phyloP scores from a whole-genome alignment of 768 basidiomycete species.

The Sporobolomyces phaffii region DNA sequence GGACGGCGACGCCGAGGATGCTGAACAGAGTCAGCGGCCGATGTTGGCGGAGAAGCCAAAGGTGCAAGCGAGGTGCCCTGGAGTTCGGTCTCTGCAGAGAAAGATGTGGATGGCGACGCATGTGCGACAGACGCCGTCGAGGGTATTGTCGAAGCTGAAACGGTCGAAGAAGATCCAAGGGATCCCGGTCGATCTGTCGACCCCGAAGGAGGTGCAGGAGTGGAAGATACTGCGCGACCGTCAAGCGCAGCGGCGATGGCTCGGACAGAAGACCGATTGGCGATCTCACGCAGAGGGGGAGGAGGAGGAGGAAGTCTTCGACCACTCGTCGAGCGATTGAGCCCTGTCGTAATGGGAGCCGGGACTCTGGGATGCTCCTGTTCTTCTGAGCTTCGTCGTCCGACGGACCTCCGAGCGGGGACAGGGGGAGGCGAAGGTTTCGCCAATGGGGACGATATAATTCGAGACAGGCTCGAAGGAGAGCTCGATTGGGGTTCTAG shows the following conservation, averaged over 20 bases:
- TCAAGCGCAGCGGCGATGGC: not conserved
- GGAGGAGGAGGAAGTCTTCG: not conserved
- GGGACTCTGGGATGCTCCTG: not conserved
- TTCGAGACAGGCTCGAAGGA: not conserved
- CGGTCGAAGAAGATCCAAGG: too few species aligned
- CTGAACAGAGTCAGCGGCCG: not conserved
- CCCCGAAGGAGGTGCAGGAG: not conserved
- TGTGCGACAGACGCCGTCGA: not conserved
- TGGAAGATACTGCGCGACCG: not conserved
- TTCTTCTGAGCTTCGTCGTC: not conserved
- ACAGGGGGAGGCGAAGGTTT: conserved; percentile 1
- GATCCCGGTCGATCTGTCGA: not conserved
- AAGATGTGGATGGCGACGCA: too few species aligned
- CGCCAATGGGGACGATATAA: not conserved
- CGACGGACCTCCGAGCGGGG: not conserved
- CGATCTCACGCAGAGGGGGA: not conserved
- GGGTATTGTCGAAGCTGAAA: not conserved
- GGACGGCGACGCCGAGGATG: conserved; percentile 12
- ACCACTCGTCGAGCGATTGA: not conserved
- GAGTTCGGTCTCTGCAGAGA: too few species aligned
- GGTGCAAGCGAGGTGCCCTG: not conserved
- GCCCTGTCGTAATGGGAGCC: not conserved
- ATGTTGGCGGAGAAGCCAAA: not conserved
- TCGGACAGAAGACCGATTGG: not conserved
- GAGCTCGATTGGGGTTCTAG: not conserved